Base-by-base conservation (phyloP, 164 flowering plant genomes). In the Vitis riparia region DNA sequence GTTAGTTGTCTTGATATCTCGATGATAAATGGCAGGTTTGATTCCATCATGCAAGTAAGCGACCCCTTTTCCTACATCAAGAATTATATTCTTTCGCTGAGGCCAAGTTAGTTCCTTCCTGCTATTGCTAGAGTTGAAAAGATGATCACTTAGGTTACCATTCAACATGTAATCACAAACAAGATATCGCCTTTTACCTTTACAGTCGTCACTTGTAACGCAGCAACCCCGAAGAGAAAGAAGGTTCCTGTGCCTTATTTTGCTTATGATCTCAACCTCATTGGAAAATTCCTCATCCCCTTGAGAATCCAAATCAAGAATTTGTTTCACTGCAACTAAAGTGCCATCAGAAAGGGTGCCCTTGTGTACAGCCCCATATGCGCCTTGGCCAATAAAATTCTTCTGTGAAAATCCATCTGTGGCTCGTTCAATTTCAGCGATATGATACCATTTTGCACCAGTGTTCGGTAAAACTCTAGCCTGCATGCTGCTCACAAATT, bases 251-350 rank as follows among this genome's bases (percentile, higher is more conserved):
- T 82, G 85, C 76, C 77, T 62, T 4, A 82, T 79, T 49, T 77
- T 82, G 81, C 85, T 77, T 30, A 82, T 79, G 72, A 80, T 75
- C 76, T 77, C 83, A 1, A 80, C 81, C 65, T 82, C 85, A 47
- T 82, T 77, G 51, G 69, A 44, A 49, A 82, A 82, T 9, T 82
- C 85, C 60, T 73, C 69, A 17, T 82, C 85, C 4, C 79, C 72
- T 48, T 62, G 64, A 1, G 79, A 69, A 48, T 77, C 78, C 63
- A 73, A 11, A 29, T 80, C 80, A n/a, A 72, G 67, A 0, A 76
- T 30, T 51, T 80, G 74, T 48, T 83, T 83, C 17, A 83, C 84
- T 4, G 86, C 86, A 19, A 83, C 74, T 56, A 62, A 1, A 12
- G 80, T 70, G 0, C 86, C 84, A 62, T 80, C 84, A 7, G 75